Percentiles rank a stretch among this genome's conserved stretches.
These are phyloP conservation scores for Penicillium sp. DNA, from an alignment of 2,329 filamentous ascomycete genomes.

Conservation along the genomic window DNA sequence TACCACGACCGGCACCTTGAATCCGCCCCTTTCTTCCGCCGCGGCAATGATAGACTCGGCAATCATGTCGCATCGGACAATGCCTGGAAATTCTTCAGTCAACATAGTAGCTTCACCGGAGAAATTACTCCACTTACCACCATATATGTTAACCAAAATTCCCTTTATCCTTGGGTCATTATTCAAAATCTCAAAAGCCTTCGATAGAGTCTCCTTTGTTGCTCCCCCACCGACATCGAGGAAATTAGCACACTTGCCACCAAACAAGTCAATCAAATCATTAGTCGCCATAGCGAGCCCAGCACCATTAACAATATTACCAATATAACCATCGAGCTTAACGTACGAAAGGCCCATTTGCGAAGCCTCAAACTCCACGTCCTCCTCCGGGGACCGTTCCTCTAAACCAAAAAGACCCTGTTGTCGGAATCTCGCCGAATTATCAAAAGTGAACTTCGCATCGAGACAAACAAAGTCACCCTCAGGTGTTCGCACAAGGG, in stretches of 20 bases:
- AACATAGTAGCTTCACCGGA: no score
- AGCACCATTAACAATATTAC: constrained; percentile 36
- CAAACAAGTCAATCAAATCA: constrained; percentile 28
- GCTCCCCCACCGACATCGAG: constrained; percentile 34
- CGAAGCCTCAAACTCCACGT: constrained; percentile 38
- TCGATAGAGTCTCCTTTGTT: constrained; percentile 27
- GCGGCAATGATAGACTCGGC: constrained; percentile 51
- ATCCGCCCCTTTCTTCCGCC: constrained; percentile 36
- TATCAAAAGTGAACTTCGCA: constrained; percentile 51
- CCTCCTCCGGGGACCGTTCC: constrained; percentile 34
- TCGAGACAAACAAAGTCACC: constrained; percentile 37
- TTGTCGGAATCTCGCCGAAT: constrained; percentile 49
- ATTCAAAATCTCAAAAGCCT: constrained; percentile 31
- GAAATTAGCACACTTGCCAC: constrained; percentile 35
- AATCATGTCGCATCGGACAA: constrained; percentile 54
- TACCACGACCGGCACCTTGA: constrained; percentile 48
- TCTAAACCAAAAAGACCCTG: constrained; percentile 40
- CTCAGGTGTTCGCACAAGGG: constrained; percentile 32
- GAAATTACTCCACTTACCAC: constrained; percentile 18
- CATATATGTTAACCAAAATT: constrained; percentile 60
- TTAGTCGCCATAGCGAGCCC: constrained; percentile 40
- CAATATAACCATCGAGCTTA: constrained; percentile 34
- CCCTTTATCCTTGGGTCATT: constrained; percentile 25
- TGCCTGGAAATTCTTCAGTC: constrained; percentile 34
- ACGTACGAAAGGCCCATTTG: constrained; percentile 32